Evolutionary conservation across 176 grass and related monocot genomes (phyloP).

Genomic region (Eremochloa ophiuroides): DNA sequence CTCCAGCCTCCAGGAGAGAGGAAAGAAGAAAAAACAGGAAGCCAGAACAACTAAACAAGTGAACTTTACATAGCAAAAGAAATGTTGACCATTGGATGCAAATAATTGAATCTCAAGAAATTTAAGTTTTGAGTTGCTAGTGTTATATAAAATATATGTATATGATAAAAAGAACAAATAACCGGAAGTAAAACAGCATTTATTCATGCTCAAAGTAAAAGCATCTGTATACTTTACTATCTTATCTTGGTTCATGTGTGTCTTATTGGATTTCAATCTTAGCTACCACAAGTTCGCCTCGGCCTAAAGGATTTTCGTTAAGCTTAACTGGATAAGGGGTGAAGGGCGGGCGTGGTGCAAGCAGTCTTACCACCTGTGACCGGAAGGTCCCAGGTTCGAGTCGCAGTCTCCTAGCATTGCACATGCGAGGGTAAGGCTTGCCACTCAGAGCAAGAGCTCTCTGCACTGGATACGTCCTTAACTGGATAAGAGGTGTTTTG

Average conservation of each 20-base stretch:
- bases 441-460: too few species aligned
- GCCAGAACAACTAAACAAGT: background rate
- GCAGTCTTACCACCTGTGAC: too few species aligned
- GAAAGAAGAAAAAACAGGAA: background rate
- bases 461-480: too few species aligned
- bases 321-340: conserved; percentile 9
- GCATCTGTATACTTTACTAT: background rate
- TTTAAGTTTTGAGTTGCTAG: background rate
- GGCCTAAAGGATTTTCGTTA: background rate
- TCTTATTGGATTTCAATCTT: background rate
- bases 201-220: background rate
- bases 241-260: background rate
- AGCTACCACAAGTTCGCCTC: background rate
- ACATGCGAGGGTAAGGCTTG: too few species aligned
- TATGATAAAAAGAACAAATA: background rate
- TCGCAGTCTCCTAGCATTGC: too few species aligned
- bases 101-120: background rate
- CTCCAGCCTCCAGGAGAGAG: background rate
- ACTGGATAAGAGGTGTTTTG: background rate
- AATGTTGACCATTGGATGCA: conserved; percentile 8
- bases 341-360: too few species aligned
- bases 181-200: background rate
- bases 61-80: background rate
- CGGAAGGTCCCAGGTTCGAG: too few species aligned
- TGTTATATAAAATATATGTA: background rate